A percentile compares a stretch with the other conserved stretches of the same genome.
phyloP scores from a whole-genome alignment of 495 filamentous ascomycete genomes.

The Monascus purpureus region DNA sequence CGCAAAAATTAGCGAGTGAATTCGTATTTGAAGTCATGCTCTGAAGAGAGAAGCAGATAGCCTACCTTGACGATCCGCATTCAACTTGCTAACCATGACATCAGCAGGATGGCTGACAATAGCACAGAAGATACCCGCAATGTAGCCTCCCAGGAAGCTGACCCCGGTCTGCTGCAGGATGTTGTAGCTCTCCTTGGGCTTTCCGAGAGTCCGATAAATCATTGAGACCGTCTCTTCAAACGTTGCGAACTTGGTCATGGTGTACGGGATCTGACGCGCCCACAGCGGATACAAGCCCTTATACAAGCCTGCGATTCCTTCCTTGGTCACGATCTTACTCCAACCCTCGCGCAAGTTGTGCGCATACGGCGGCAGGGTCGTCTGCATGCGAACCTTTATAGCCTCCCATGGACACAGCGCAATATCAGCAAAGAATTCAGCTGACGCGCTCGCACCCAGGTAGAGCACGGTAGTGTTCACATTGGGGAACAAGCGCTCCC shows the following conservation, averaged over 20 bases:
- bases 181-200: conserved; percentile 50
- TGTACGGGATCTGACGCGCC: conserved; percentile 61
- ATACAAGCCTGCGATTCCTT: conserved; percentile 47
- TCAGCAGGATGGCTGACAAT: conserved; percentile 51
- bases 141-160: conserved; percentile 56
- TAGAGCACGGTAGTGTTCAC: conserved; percentile 49
- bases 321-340: conserved; percentile 43
- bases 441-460: conserved; percentile 49
- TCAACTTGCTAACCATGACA: conserved; percentile 63
- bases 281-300: conserved; percentile 58
- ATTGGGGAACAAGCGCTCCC: conserved; percentile 47
- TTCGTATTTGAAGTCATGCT: no score
- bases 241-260: conserved; percentile 65
- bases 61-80: conserved; percentile 48
- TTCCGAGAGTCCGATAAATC: conserved; percentile 49
- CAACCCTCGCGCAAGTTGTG: conserved; percentile 46
- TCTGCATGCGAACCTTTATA: conserved; percentile 64
- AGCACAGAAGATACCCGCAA: conserved; percentile 57
- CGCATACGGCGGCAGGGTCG: conserved; percentile 52
- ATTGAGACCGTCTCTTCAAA: conserved; percentile 53
- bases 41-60: conserved; percentile 5
- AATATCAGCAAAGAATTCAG: conserved; percentile 58
- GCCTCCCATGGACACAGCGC: conserved; percentile 55
- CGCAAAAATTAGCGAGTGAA: no score
- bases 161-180: conserved; percentile 53